Conservation (phyloP, 2,329 filamentous ascomycete genomes). For the Ophiosphaerella narmari region DNA sequence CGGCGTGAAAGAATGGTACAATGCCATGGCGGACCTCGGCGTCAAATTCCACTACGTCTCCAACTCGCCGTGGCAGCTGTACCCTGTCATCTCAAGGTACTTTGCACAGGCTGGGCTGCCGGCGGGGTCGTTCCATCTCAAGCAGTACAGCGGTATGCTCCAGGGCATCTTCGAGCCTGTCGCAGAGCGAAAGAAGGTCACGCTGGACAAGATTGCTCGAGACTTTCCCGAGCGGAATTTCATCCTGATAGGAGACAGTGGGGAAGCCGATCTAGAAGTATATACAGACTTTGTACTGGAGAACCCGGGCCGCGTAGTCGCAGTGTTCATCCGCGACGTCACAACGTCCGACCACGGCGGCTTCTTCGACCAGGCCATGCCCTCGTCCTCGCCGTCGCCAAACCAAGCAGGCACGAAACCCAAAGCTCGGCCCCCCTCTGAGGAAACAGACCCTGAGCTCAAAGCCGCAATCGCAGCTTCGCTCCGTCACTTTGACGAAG, state of each 20-base stretch:
- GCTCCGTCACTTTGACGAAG: slow-evolving; percentile 51
- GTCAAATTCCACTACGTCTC: slow-evolving; percentile 96
- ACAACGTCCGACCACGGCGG: slow-evolving; percentile 74
- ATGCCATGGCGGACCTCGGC: slow-evolving; percentile 73
- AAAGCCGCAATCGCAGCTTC: slow-evolving; percentile 55
- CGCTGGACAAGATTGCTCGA: slow-evolving; percentile 78
- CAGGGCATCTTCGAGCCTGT: slow-evolving; percentile 98
- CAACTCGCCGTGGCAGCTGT: slow-evolving; percentile 99
- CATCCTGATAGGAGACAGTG: slow-evolving; percentile 90
- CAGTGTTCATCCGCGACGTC: slow-evolving; percentile 92
- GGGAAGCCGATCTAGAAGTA: slow-evolving; percentile 94
- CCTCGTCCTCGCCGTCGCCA: slow-evolving; percentile 24
- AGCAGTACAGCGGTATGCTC: slow-evolving; percentile 95
- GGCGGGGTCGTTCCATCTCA: slow-evolving; percentile 88
- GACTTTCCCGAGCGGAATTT: slow-evolving; percentile 93
- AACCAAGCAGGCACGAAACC: slow-evolving; percentile 15
- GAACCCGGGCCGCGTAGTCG: slow-evolving; percentile 81
- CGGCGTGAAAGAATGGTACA: slow-evolving; percentile 91
- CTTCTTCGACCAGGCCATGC: slow-evolving; percentile 71
- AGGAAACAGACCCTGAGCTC: slow-evolving; percentile 55
- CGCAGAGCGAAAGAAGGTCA: slow-evolving; percentile 89
- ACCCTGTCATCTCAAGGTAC: slow-evolving; percentile 83
- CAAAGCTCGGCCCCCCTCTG: slow-evolving; percentile 24
- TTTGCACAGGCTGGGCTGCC: slow-evolving; percentile 82
- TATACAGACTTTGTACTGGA: slow-evolving; percentile 91